These are phyloP conservation scores for Hygrophorus russula DNA, from an alignment of 768 basidiomycete genomes.

Conservation along the genomic window DNA sequence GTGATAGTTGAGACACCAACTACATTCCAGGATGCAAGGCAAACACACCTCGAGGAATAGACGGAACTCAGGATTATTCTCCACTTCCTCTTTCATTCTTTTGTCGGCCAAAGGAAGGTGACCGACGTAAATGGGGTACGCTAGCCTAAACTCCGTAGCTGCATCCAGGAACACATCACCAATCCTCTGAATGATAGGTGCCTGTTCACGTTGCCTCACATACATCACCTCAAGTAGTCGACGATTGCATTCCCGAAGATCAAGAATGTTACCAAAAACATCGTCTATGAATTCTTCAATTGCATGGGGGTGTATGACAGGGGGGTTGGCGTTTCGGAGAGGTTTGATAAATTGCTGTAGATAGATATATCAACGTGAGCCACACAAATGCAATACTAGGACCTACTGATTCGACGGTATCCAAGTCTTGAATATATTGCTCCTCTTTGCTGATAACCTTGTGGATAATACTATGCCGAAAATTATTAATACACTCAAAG, in stretches of 20 bases:
- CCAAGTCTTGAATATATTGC: constrained; percentile 81
- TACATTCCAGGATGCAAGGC: neutral
- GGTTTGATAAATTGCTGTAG: constrained; percentile 29
- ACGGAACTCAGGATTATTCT: constrained; percentile 69
- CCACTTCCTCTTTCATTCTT: constrained; percentile 76
- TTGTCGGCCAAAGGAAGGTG: constrained; percentile 81
- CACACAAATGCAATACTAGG: neutral
- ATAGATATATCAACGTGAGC: neutral
- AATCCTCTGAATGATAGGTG: constrained; percentile 70
- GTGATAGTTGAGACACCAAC: constrained; percentile 1
- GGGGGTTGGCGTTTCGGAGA: constrained; percentile 32
- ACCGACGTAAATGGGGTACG: constrained; percentile 80
- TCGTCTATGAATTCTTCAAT: constrained; percentile 82
- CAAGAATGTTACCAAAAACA: constrained; percentile 82
- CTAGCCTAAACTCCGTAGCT: constrained; percentile 77
- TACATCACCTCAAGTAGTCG: constrained; percentile 79
- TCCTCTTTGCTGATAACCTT: constrained; percentile 85
- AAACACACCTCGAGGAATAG: constrained; percentile 72
- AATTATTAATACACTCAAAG: neutral
- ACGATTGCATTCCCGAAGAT: constrained; percentile 75
- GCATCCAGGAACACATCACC: constrained; percentile 85
- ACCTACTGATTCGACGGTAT: constrained; percentile 59
- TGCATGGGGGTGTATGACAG: constrained; percentile 33
- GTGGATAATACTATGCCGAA: constrained; percentile 52
- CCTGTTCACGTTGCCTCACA: constrained; percentile 79